Percentiles rank a stretch among this genome's conserved stretches.
Evolutionary conservation across 208 protist species (phyloP).

Genomic region (Trypanosomatidae sp.): DNA sequence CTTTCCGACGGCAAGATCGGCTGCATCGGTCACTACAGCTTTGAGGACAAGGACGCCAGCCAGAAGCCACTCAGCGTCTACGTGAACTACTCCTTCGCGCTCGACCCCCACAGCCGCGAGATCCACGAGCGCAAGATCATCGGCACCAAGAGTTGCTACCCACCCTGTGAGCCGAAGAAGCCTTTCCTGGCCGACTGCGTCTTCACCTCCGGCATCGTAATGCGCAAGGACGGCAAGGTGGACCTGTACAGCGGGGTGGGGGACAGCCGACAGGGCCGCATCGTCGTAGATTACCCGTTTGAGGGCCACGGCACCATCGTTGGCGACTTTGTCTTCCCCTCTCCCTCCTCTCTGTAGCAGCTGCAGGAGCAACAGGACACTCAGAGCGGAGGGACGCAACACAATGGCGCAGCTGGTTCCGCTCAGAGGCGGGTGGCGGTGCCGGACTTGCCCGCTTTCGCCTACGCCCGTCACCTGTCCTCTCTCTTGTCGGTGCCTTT

Average conservation of each 20-base stretch:
- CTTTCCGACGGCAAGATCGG: constrained; percentile 43
- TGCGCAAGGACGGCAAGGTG: constrained; percentile 62
- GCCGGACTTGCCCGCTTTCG: no score
- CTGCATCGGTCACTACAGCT: constrained; percentile 53
- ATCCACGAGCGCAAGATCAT: no score
- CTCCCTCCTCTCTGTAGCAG: constrained; percentile 6
- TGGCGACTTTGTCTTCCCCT: constrained; percentile 22
- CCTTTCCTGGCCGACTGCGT: constrained; percentile 35
- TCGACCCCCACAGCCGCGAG: no score
- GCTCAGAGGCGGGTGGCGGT: no score
- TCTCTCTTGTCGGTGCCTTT: no score
- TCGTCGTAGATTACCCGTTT: constrained; percentile 71
- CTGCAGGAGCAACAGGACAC: no score
- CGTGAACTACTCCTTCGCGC: constrained; percentile 43
- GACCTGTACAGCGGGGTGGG: constrained; percentile 69
- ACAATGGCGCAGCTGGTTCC: no score
- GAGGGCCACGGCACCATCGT: constrained; percentile 43
- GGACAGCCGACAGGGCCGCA: constrained; percentile 54
- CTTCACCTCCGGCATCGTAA: constrained; percentile 56
- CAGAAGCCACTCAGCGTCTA: no score
- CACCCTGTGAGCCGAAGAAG: constrained; percentile 30
- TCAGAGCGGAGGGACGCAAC: no score
- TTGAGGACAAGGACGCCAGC: no score
- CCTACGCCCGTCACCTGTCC: no score
- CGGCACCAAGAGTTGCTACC: constrained; percentile 40